These are phyloP conservation scores for Gymnopilus junonius DNA, from an alignment of 768 basidiomycete genomes.

Conservation along the genomic window DNA sequence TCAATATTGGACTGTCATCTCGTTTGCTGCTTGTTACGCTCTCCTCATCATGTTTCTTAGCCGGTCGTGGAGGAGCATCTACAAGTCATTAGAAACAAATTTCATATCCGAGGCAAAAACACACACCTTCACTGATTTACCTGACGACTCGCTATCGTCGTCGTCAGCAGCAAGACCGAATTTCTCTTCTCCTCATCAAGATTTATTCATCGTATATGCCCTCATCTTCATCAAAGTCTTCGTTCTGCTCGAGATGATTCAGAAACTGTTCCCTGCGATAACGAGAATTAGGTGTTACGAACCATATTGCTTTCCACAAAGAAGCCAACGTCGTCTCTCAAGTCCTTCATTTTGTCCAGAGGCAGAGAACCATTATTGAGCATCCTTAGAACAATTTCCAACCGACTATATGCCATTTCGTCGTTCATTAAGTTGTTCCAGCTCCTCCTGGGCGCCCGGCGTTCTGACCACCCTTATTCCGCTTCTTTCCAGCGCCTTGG, in stretches of 20 bases:
- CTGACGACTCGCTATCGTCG: conserved; percentile 78
- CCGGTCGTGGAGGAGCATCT: conserved; percentile 70
- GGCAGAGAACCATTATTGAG: conserved; percentile 92
- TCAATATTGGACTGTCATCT: conserved; percentile 78
- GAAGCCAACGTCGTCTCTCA: conserved; percentile 97
- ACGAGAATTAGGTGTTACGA: conserved; percentile 31
- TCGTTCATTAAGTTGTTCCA: conserved; percentile 90
- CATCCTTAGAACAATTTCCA: conserved; percentile 92
- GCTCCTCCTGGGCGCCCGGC: conserved; percentile 78
- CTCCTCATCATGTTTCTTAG: conserved; percentile 85
- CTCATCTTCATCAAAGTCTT: conserved; percentile 96
- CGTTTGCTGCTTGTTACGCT: conserved; percentile 75
- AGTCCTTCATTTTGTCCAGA: conserved; percentile 75
- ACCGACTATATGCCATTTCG: conserved; percentile 95
- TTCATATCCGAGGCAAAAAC: neutral
- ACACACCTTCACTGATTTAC: conserved; percentile 74
- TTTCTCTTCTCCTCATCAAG: conserved; percentile 95
- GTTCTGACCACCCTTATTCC: conserved; percentile 70
- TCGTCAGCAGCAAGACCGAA: conserved; percentile 82
- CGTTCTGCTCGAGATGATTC: conserved; percentile 62
- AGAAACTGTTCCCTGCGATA: neutral
- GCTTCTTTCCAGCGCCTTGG: conserved; percentile 83
- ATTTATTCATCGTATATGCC: conserved; percentile 97
- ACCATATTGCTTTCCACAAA: conserved; percentile 97
- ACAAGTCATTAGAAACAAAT: neutral